Percentiles rank a stretch among this genome's conserved stretches.
phyloP scores from a whole-genome alignment of 2,329 filamentous ascomycete species.

The Incumbomyces lentus region DNA sequence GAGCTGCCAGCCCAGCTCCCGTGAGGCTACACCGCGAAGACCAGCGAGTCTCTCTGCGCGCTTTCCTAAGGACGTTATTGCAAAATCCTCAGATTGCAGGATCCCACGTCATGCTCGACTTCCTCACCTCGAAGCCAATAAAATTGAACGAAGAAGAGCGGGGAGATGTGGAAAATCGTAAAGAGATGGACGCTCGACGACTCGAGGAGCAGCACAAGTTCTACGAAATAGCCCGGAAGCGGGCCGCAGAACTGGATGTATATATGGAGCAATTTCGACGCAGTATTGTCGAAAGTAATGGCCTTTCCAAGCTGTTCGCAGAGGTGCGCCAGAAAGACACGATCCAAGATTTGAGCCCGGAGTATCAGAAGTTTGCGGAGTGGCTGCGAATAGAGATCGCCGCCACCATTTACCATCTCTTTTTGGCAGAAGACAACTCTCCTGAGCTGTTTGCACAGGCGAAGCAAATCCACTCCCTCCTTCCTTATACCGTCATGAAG shows the following conservation, averaged over 20 bases:
- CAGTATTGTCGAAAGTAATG: slow-evolving; percentile 62
- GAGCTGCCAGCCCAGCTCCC: slow-evolving; percentile 30
- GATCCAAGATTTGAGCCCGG: slow-evolving; percentile 78
- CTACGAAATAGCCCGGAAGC: slow-evolving; percentile 85
- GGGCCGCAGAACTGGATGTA: slow-evolving; percentile 85
- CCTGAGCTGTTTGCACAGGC: slow-evolving; percentile 90
- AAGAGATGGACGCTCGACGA: slow-evolving; percentile 73
- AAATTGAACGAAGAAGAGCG: slow-evolving; percentile 70
- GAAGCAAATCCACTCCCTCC: slow-evolving; percentile 85
- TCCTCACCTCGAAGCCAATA: slow-evolving; percentile 64
- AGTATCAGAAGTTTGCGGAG: slow-evolving; percentile 96
- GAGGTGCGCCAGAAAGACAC: slow-evolving; percentile 86
- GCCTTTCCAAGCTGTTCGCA: slow-evolving; percentile 80
- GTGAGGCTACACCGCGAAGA: slow-evolving; percentile 70
- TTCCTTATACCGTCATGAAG: slow-evolving; percentile 88
- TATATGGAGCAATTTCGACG: slow-evolving; percentile 82
- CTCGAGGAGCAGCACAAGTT: slow-evolving; percentile 89
- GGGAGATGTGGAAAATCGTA: slow-evolving; percentile 68
- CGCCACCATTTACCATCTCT: slow-evolving; percentile 91
- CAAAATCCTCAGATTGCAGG: slow-evolving; percentile 74
- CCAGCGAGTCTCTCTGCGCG: slow-evolving; percentile 81
- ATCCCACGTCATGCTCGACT: slow-evolving; percentile 74
- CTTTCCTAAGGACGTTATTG: slow-evolving; percentile 77
- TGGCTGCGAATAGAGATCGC: slow-evolving; percentile 97
- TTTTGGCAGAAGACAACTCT: slow-evolving; percentile 95